Evolutionary conservation across 345 rosid genomes (phyloP), one percentile per base, ranked within the genome.

Genomic region (Clausena lansium): DNA sequence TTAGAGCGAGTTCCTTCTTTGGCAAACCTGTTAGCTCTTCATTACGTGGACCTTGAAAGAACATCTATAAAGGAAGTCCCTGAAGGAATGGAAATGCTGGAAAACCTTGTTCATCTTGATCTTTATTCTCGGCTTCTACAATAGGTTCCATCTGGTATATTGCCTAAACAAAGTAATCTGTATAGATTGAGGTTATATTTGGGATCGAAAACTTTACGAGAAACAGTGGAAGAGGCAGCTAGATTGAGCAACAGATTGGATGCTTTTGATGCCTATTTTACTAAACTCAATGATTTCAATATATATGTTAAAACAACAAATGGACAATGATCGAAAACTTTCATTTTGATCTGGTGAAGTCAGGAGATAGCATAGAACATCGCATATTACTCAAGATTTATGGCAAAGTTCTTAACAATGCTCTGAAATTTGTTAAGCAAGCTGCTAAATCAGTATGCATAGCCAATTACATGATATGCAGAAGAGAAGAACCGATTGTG

Each of bases 61-160:
- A 41, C 77, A 9, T 19, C 2, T 1, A 75, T 63, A 5, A 7
- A 20, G 2, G 7, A 47, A 9, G 22, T 28, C 3, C 77, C 70
- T 9, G 0, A 28, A 41, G 70, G 77, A 7, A 1, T 75, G 9
- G 60, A 45, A 47, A 27, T 20, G 32, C 14, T 75, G 36, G 19
- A 8, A 4, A 63, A 75, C 4, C 70, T 75, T 10, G 4, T 14
- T 30, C 9, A 5, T 60, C 22, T 73, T 32, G 10, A 79, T 59
- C 67, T 55, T 52, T 2, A 0, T n/a, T 27, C 8, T 7, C 32
- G 0, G 1, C 0, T 0, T 2, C 41, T 54, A 7, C 4, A 13
- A 1, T 2, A 8, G 61, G 54, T 71, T 0, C 74, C 41, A 19
- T 3, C 4, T 17, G 63, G 20, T 4, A 13, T 30, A 22, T 22